A percentile compares a stretch with the other conserved stretches of the same genome.
These are phyloP conservation scores for Rostrohypoxylon terebratum DNA, from an alignment of 495 filamentous ascomycete species.

Conservation along the genomic window DNA sequence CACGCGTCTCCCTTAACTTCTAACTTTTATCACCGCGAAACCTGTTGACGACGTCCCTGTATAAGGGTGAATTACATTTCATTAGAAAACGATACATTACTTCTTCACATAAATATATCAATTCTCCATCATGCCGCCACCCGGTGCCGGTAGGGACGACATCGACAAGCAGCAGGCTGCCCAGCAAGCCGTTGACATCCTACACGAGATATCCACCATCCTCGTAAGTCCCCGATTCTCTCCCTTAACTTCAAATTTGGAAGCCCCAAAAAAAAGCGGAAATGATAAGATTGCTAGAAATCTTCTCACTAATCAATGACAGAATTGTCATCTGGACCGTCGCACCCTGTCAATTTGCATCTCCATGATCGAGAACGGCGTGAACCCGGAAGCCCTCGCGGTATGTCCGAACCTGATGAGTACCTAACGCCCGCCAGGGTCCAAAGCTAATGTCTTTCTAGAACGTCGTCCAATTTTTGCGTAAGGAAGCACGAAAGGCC, in stretches of 20 bases:
- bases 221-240: slow-evolving; percentile 65
- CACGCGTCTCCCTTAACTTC: slow-evolving; percentile 30
- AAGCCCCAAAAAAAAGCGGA: not conserved
- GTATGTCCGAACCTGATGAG: slow-evolving; percentile 64
- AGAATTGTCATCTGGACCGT: slow-evolving; percentile 95
- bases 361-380: slow-evolving; percentile 93
- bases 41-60: not conserved
- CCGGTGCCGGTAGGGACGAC: slow-evolving; percentile 53
- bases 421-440: not conserved
- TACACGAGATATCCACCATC: slow-evolving; percentile 91
- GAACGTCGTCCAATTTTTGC: slow-evolving; percentile 79
- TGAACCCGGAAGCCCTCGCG: slow-evolving; percentile 94
- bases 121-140: slow-evolving; percentile 32
- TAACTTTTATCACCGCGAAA: slow-evolving; percentile 6
- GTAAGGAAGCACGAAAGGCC: slow-evolving; percentile 68
- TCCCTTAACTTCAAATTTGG: not conserved
- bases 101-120: not conserved
- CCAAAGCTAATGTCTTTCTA: slow-evolving; percentile 48
- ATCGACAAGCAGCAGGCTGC: slow-evolving; percentile 87
- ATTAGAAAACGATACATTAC: not conserved
- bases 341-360: slow-evolving; percentile 93
- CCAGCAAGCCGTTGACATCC: slow-evolving; percentile 94
- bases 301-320: not conserved
- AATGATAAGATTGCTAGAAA: not conserved
- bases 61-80: not conserved